phyloP scores from a whole-genome alignment of 176 grass and related monocot species.

The Hordeum marinum region DNA sequence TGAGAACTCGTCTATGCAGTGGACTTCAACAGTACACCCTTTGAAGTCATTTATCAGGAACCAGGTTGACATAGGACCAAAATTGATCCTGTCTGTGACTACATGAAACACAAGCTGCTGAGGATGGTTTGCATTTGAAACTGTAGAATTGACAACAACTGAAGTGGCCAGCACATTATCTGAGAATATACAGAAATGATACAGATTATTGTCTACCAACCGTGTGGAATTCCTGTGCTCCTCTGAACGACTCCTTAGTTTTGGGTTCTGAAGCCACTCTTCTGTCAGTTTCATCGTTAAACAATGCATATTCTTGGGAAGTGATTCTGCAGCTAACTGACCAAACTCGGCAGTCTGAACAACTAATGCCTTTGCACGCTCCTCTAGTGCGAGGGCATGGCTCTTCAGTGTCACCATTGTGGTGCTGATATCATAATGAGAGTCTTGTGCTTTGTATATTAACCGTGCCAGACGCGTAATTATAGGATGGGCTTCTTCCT shows the following conservation, averaged over 20 bases:
- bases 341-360: conserved; percentile 88
- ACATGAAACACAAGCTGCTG: conserved; percentile 99
- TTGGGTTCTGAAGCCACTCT: conserved; percentile 68
- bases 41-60: conserved; percentile 90
- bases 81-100: conserved; percentile 77
- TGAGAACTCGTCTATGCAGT: conserved; percentile 79
- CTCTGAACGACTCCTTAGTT: conserved; percentile 53
- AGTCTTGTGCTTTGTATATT: conserved; percentile 95
- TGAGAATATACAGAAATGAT: conserved; percentile 96
- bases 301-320: conserved; percentile 80
- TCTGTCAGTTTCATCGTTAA: conserved; percentile 73
- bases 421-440: conserved; percentile 95
- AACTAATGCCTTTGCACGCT: conserved; percentile 84
- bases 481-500: conserved; percentile 74
- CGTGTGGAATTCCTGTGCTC: conserved; percentile 81
- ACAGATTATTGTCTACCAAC: conserved; percentile 95
- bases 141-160: conserved; percentile 92
- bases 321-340: conserved; percentile 72
- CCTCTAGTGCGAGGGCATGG: conserved; percentile 74
- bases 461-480: conserved; percentile 69
- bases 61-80: conserved; percentile 84
- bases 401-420: conserved; percentile 85
- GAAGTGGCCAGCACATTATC: conserved; percentile 90
- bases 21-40: conserved; percentile 86
- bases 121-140: conserved; percentile 96